Percentiles rank a stretch among this genome's conserved stretches.
These are phyloP conservation scores for Exophiala oligosperma DNA, from an alignment of 2,329 filamentous ascomycete genomes.

Conservation along the genomic window DNA sequence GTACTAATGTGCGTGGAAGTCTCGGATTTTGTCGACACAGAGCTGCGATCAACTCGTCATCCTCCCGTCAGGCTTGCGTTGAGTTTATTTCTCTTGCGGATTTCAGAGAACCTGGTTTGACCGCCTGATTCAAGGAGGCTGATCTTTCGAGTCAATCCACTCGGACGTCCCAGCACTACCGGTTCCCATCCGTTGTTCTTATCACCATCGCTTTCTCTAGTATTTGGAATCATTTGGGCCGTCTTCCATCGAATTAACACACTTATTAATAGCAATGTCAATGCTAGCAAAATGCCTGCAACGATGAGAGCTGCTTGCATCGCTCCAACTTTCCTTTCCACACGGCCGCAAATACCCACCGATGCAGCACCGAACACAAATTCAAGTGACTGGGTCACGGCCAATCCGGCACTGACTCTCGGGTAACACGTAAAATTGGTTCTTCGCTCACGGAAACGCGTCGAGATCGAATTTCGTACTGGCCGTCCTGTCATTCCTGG, in stretches of 20 bases:
- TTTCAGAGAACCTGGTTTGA: constrained; percentile 72
- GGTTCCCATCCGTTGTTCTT: constrained; percentile 56
- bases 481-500: constrained; percentile 65
- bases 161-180: constrained; percentile 70
- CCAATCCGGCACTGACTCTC: constrained; percentile 69
- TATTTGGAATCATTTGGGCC: constrained; percentile 66
- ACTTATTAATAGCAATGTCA: constrained; percentile 63
- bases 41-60: neutral
- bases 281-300: constrained; percentile 63
- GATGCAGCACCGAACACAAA: constrained; percentile 69
- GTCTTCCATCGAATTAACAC: constrained; percentile 65
- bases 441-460: constrained; percentile 46
- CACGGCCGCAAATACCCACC: constrained; percentile 67
- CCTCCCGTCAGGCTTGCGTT: constrained; percentile 8
- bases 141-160: constrained; percentile 67
- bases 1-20: neutral
- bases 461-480: constrained; percentile 40
- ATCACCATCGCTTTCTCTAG: constrained; percentile 1
- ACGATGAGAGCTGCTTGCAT: constrained; percentile 68
- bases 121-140: constrained; percentile 69
- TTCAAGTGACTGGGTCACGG: constrained; percentile 66
- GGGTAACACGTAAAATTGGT: constrained; percentile 78
- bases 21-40: neutral
- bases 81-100: constrained; percentile 61
- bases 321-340: constrained; percentile 66